These are phyloP conservation scores for Rusavskia elegans DNA, from an alignment of 495 filamentous ascomycete species.

Conservation along the genomic window DNA sequence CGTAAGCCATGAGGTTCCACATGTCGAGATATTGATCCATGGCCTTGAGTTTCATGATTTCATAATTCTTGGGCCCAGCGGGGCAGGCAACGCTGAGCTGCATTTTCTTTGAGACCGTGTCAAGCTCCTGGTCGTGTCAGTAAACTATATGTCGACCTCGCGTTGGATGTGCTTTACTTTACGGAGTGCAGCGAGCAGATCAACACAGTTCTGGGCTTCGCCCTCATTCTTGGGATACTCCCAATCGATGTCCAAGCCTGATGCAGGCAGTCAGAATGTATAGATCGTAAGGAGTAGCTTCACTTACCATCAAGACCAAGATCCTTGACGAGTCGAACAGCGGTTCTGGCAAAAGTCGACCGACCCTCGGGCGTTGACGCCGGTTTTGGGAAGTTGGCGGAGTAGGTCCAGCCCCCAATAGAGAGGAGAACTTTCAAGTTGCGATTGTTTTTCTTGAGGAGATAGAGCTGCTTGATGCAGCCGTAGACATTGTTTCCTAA, in stretches of 20 bases:
- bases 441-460: constrained; percentile 77
- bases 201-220: constrained; percentile 55
- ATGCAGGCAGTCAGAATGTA: background rate
- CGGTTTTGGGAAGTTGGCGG: constrained; percentile 64
- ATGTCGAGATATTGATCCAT: constrained; percentile 72
- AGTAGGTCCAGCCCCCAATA: constrained; percentile 96
- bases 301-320: constrained; percentile 13
- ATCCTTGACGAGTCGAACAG: constrained; percentile 9
- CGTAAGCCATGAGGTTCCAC: constrained; percentile 67
- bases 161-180: constrained; percentile 15
- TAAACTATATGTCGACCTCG: constrained; percentile 4
- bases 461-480: constrained; percentile 83
- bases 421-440: constrained; percentile 83
- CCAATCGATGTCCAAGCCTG: constrained; percentile 50
- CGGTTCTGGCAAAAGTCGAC: constrained; percentile 10
- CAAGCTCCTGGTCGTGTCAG: background rate
- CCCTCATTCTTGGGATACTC: constrained; percentile 29
- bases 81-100: constrained; percentile 61
- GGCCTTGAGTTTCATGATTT: constrained; percentile 42
- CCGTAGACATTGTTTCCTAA: constrained; percentile 63
- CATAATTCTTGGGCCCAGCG: constrained; percentile 45
- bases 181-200: constrained; percentile 50
- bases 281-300: background rate
- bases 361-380: constrained; percentile 22
- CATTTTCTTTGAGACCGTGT: constrained; percentile 43